Evolutionary conservation across 495 filamentous ascomycete genomes (phyloP), one percentile per base, ranked within the genome.

Genomic region (Parmelia sp.): DNA sequence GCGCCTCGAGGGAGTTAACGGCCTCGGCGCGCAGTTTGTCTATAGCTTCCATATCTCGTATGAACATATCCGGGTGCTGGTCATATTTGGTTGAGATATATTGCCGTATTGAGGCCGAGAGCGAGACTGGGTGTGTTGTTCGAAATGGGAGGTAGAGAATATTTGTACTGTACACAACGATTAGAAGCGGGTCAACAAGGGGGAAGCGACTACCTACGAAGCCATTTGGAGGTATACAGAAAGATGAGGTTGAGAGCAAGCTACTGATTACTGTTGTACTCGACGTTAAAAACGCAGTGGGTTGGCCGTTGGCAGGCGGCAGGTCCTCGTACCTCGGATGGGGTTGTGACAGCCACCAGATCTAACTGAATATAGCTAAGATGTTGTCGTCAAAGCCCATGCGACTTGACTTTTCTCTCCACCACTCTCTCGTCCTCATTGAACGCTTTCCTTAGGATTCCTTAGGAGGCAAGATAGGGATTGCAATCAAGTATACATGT

Each of bases 1-100:
- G 94, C 19, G 94, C 85, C 69, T 97, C 94, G 62, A 88, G 86
- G 15, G 93, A 88, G 74, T 91, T 88, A 64, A 97, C 77, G 53
- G 94, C 94, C 65, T 92, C 90, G 56, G 79, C 83, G 15, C 94
- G 85, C 58, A 97, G 72, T 56, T 84, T 79, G 72, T 98, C 92
- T 72, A 98, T 91, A 65, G 88, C 82, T 61, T 94, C 83, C 47
- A 98, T 83, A 76, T 98, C 94, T 58, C 89, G 81, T 65, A 86
- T 83, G 75, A 98, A 98, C 91, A 97, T 96, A 74, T 96, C 91
- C 61, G 95, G 94, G 74, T 96, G 94, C 73, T 98, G 94, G 76
- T 97, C 94, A 88, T 98, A 98, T 83, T 97, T 97, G 72, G 85
- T 88, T 47, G 90, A 96, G 66, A 98, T 98, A 78, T 98, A 97